Conservation (phyloP, 352 stramenopile species). For the Pythium rishiriense region DNA sequence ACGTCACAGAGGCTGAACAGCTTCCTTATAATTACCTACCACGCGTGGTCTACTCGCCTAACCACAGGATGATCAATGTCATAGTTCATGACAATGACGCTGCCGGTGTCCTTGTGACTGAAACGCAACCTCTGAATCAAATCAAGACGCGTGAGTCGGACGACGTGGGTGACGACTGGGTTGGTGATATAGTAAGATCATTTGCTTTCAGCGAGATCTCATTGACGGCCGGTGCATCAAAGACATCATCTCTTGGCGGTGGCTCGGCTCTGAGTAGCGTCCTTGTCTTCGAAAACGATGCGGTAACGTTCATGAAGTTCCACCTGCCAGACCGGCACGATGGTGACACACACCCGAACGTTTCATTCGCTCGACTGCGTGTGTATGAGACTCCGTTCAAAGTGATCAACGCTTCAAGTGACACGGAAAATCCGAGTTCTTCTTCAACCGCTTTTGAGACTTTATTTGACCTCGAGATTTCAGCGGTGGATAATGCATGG, state of each 20-base stretch:
- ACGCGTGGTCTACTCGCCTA: slow-evolving; percentile 45
- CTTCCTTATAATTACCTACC: slow-evolving; percentile 73
- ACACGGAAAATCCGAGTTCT: not conserved
- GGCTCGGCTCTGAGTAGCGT: slow-evolving; percentile 36
- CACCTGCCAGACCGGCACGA: slow-evolving; percentile 54
- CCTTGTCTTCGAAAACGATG: slow-evolving; percentile 45
- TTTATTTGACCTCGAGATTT: slow-evolving; percentile 47
- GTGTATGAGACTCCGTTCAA: slow-evolving; percentile 72
- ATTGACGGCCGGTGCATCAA: slow-evolving; percentile 2
- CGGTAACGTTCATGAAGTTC: slow-evolving; percentile 67
- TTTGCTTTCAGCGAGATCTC: slow-evolving; percentile 66
- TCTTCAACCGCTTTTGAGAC: slow-evolving; percentile 39
- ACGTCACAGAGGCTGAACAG: not conserved
- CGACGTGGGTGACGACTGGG: slow-evolving; percentile 42
- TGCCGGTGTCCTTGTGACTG: slow-evolving; percentile 39
- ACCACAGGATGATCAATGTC: slow-evolving; percentile 51
- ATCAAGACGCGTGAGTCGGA: slow-evolving; percentile 43
- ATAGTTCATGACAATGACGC: slow-evolving; percentile 50
- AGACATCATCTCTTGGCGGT: not conserved
- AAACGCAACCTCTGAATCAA: slow-evolving; percentile 38
- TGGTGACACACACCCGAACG: slow-evolving; percentile 42
- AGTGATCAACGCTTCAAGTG: slow-evolving; percentile 45
- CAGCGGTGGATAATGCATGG: slow-evolving; percentile 52
- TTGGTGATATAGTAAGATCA: slow-evolving; percentile 50
- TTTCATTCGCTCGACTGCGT: slow-evolving; percentile 34